Conservation (phyloP, 306 rosid species). For the barrel medic (Medicago truncatula) region DNA sequence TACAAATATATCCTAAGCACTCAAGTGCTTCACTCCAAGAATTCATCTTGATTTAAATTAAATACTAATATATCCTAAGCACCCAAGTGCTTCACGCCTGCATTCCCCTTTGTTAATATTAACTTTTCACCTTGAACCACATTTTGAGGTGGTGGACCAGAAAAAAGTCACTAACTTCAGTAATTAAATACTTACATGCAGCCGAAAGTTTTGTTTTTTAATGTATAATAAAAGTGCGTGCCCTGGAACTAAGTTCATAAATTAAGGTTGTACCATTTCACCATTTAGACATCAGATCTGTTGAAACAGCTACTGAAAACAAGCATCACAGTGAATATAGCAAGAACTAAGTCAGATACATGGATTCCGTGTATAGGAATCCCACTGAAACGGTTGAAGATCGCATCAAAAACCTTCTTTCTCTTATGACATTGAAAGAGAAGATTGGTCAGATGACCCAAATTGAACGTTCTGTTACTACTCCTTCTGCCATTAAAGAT, state of each 20-base stretch:
- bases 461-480: constrained; percentile 63
- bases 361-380: constrained; percentile 51
- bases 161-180: neutral
- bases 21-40: neutral
- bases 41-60: neutral
- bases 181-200: neutral
- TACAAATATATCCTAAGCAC: no score
- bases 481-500: constrained; percentile 54
- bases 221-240: neutral
- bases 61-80: no score
- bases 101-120: neutral
- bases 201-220: neutral
- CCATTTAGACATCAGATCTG: neutral
- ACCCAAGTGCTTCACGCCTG: no score
- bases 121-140: neutral
- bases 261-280: neutral
- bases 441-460: constrained; percentile 80
- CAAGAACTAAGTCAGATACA: neutral
- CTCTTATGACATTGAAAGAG: constrained; percentile 64
- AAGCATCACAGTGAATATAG: neutral
- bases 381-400: constrained; percentile 60
- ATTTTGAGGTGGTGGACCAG: neutral
- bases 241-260: neutral
- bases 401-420: constrained; percentile 71
- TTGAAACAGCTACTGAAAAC: neutral